Conservation (phyloP, 352 stramenopile species). For the Phytophthora pistaciae region DNA sequence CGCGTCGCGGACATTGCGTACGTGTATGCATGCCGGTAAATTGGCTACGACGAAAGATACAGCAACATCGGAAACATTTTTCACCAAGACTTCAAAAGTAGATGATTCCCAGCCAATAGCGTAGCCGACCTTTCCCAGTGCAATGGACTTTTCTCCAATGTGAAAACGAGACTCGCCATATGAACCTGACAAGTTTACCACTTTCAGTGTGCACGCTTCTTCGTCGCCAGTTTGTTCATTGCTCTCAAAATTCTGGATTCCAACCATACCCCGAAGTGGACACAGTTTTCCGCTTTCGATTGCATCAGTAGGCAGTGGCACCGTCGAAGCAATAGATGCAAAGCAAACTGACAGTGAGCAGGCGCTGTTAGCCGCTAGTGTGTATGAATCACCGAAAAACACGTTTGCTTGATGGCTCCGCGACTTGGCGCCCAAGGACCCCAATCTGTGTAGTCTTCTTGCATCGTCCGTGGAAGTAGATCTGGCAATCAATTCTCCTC, state of each 20-base stretch:
- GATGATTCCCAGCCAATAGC: conserved; percentile 79
- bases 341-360: conserved; percentile 75
- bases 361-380: conserved; percentile 56
- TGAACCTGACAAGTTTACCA: conserved; percentile 61
- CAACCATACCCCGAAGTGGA: conserved; percentile 73
- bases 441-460: conserved; percentile 24
- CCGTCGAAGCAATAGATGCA: conserved; percentile 68
- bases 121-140: conserved; percentile 87
- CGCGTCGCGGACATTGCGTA: conserved; percentile 51
- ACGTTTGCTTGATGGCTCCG: conserved; percentile 31
- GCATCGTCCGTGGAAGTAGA: conserved; percentile 42
- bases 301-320: conserved; percentile 50
- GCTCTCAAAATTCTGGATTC: conserved; percentile 74
- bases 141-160: conserved; percentile 60
- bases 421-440: not conserved
- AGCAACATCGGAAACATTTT: conserved; percentile 74
- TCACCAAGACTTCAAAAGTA: conserved; percentile 69
- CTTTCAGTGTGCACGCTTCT: conserved; percentile 73
- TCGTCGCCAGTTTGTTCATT: conserved; percentile 16
- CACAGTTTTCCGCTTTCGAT: conserved; percentile 72
- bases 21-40: conserved; percentile 60
- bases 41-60: conserved; percentile 71
- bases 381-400: conserved; percentile 62
- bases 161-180: conserved; percentile 75
- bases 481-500: conserved; percentile 31